Percentiles rank a stretch among this genome's conserved stretches.
Evolutionary conservation across 2,329 filamentous ascomycete genomes (phyloP).

Genomic region (Fusarium chaquense): DNA sequence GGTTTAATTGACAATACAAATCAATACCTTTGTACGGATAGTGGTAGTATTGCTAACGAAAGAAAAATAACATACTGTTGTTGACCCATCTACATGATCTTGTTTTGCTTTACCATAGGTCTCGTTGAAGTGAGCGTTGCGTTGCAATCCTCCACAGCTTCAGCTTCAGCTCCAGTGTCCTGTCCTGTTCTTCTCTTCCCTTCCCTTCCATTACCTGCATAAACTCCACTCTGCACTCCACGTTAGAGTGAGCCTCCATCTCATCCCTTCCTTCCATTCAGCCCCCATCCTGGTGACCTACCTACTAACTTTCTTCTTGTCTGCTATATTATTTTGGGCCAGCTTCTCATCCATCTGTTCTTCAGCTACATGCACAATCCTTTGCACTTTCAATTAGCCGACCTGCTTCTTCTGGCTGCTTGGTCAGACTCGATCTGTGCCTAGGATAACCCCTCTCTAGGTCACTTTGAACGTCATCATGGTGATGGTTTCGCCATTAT

Average conservation of each 20-base stretch:
- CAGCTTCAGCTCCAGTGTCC: conserved; percentile 22
- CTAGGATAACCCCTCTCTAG: conserved; percentile 14
- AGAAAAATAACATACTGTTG: background rate
- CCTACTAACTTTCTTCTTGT: background rate
- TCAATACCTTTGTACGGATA: background rate
- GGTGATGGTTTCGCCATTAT: conserved; percentile 26
- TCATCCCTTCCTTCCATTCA: conserved; percentile 4
- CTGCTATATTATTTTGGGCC: background rate
- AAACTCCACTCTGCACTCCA: conserved; percentile 41
- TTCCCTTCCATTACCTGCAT: conserved; percentile 36
- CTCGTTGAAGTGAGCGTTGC: background rate
- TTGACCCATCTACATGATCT: background rate
- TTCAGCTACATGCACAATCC: conserved; percentile 13
- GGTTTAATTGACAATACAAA: background rate
- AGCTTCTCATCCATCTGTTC: conserved; percentile 10
- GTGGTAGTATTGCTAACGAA: background rate
- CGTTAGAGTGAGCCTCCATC: conserved; percentile 30
- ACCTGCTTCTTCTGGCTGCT: conserved; percentile 22
- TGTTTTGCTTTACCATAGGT: background rate
- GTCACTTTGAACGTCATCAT: conserved; percentile 8
- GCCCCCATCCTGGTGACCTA: background rate
- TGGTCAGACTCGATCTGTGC: conserved; percentile 5
- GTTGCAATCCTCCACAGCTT: conserved; percentile 3
- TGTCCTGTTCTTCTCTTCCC: background rate
- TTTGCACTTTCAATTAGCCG: conserved; percentile 9